Percentiles rank a stretch among this genome's conserved stretches.
phyloP scores from a whole-genome alignment of 176 grass and related monocot species.

The Stipa capillata region DNA sequence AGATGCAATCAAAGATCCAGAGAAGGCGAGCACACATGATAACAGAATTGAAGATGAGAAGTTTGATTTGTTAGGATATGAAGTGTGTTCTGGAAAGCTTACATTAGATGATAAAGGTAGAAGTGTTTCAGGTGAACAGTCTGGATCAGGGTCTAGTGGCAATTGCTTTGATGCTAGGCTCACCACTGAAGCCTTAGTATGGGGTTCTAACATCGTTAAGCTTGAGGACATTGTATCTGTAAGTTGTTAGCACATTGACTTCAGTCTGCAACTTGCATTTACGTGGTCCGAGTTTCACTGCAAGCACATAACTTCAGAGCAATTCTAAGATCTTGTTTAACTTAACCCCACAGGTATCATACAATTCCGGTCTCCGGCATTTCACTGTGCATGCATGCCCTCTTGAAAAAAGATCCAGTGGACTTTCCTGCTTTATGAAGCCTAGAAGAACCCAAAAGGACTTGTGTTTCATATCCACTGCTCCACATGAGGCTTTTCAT shows the following conservation, averaged over 20 bases:
- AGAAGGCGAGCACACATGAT: slow-evolving; percentile 47
- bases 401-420: slow-evolving; percentile 61
- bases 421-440: slow-evolving; percentile 79
- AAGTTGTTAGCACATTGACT: slow-evolving; percentile 45
- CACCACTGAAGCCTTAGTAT: slow-evolving; percentile 80
- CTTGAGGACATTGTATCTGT: slow-evolving; percentile 93
- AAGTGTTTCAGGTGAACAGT: slow-evolving; percentile 46
- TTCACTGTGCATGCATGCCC: slow-evolving; percentile 90
- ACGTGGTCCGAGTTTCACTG: neutral
- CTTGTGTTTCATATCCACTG: slow-evolving; percentile 74
- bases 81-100: slow-evolving; percentile 88
- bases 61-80: slow-evolving; percentile 82
- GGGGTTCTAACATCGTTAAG: slow-evolving; percentile 74
- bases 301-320: neutral
- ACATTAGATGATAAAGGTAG: slow-evolving; percentile 65
- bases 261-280: slow-evolving; percentile 5
- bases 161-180: slow-evolving; percentile 77
- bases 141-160: slow-evolving; percentile 35
- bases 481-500: slow-evolving; percentile 65
- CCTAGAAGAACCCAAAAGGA: slow-evolving; percentile 74
- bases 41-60: slow-evolving; percentile 89
- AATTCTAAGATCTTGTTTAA: slow-evolving; percentile 14
- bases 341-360: slow-evolving; percentile 40
- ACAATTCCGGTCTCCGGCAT: slow-evolving; percentile 66
- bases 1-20: slow-evolving; percentile 31